Evolutionary conservation across 2,329 filamentous ascomycete genomes (phyloP), one percentile per base, ranked within the genome.

Genomic region (Phaeosphaeriaceae sp.): DNA sequence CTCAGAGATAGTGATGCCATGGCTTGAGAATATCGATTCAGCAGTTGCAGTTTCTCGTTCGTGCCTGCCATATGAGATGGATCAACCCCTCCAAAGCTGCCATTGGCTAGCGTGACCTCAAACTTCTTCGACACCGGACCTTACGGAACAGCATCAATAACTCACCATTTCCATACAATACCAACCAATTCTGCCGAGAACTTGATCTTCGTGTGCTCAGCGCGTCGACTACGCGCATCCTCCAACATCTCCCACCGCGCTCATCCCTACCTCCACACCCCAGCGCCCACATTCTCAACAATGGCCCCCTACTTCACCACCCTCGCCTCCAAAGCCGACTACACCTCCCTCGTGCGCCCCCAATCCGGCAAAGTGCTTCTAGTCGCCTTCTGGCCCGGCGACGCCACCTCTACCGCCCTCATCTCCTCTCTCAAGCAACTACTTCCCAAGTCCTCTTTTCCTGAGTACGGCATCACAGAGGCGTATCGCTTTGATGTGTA

Each of bases 401-500:
- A 71, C 58, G 44, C 53, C 13, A 66, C 61, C n/a, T 63, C 61
- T 17, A 58, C 60, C 3, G 50, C 61, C 49, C 53, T 68, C 1
- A 59, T 66, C 24, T 22, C 48, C 2, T 57, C 60, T 10, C 56
- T 68, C 22, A 57, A 53, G 13, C 62, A 64, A 44, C 60, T 60
- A 10, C 56, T 71, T 1, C 65, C 68, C n/a, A 25, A 31, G n/a
- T 54, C 54, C 1, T 49, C 54, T 19, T 62, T 63, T 7, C 31
- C 58, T 17, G 31, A 53, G 7, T 52, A 65, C 19, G 61, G 57
- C 10, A 60, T 69, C 19, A 51, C 51, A 21, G 68, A 66, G 24
- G 65, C 67, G 7, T 71, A 68, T 25, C 63, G 62, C 44, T 61
- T 71, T 48, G 68, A 71, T 42, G 67, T 67, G 47, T 69, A 69